Evolutionary conservation across 805 yeast species (phyloP), one percentile per base, ranked within the genome.

Genomic region (Hanseniaspora taiwanica): DNA sequence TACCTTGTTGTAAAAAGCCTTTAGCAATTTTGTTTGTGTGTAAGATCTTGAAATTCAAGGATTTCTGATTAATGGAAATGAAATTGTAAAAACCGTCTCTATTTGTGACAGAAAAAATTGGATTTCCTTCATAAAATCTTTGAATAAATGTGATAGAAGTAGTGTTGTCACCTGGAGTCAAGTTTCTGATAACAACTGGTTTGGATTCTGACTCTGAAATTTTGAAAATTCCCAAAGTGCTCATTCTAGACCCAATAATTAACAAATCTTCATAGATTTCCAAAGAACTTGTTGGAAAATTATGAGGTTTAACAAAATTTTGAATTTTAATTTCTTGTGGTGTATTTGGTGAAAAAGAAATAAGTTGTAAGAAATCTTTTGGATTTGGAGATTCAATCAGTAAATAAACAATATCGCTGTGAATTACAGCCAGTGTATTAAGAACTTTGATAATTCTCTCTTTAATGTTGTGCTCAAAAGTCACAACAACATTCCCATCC

Each of bases 1-100:
- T 66, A 0, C 79, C 74, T 0, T 95, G 94, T 57, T 89, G 96
- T 10, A 89, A 59, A 44, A 80, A 81, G 0, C 96, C 95, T 46
- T 75, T 73, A 27, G 82, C 70, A 6, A 81, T 58, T 48, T 74
- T 75, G 55, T 82, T 84, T 17, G 74, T 66, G 39, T 72, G 79
- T 9, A 69, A 48, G 3, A 69, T 55, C 6, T 51, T 49, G 35
- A 53, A 52, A 0, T 48, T 46, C 27, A 40, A 34, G 0, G 40
- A 42, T 7, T 23, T 4, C 8, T 65, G 48, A 38, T 55, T 42
- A 21, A 67, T 42, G 20, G 51, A 46, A 9, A 65, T 42, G 44
- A 71, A 65, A 49, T 70, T 57, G 49, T 77, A 81, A 23, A 63
- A 67, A 1, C 89, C 85, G 57, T 81, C 91, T 51, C 81, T 68